phyloP scores from a whole-genome alignment of 1,139 yeast species.

The Magnusiomyces suaveolens region DNA sequence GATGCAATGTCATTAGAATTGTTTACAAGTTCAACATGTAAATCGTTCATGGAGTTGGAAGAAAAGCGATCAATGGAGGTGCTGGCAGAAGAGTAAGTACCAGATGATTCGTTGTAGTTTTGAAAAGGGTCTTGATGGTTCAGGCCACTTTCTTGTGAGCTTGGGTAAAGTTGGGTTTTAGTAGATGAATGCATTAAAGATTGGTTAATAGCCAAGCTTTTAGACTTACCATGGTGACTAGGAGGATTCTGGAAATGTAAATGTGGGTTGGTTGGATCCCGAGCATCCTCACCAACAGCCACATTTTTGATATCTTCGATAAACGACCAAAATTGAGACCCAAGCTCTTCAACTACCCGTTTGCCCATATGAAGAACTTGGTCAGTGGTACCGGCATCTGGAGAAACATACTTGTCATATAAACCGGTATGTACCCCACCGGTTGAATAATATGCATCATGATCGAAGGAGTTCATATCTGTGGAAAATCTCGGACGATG shows the following conservation, averaged over 20 bases:
- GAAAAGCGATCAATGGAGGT: too few species aligned
- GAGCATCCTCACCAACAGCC: slow-evolving; percentile 26
- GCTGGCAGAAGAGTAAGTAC: too few species aligned
- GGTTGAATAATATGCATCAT: neutral
- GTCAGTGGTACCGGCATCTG: slow-evolving; percentile 2
- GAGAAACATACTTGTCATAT: neutral
- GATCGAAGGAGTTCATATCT: neutral
- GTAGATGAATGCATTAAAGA: neutral
- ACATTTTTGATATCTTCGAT: slow-evolving; percentile 31
- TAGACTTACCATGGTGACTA: neutral
- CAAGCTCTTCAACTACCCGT: slow-evolving; percentile 31
- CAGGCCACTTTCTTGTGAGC: neutral
- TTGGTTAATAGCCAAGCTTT: neutral
- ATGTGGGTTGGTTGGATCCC: slow-evolving; percentile 12
- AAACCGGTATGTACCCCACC: slow-evolving; percentile 4
- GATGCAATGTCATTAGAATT: neutral
- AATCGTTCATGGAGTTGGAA: neutral
- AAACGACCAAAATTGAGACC: slow-evolving; percentile 31
- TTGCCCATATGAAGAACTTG: slow-evolving; percentile 29
- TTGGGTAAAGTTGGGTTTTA: neutral
- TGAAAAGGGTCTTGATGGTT: neutral
- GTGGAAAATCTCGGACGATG: neutral
- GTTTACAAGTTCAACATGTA: neutral
- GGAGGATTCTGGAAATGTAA: neutral
- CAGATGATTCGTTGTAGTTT: too few species aligned